Base-by-base conservation (phyloP, 148 eudicot genomes). In the Fagopyrum homotropicum region DNA sequence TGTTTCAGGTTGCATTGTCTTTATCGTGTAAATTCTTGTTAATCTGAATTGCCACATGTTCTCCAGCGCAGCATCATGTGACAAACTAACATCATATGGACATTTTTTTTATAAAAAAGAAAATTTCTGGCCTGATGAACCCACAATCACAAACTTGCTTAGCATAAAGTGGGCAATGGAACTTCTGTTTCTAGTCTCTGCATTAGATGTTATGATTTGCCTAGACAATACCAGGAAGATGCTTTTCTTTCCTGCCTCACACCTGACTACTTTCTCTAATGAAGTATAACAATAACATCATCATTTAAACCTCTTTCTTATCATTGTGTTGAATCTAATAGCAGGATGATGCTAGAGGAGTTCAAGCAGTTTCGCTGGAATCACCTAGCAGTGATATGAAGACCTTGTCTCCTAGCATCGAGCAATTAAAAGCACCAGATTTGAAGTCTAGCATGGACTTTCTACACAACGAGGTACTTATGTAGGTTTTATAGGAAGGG, bases 371-470 rank as follows among this genome's bases (percentile, higher is more conserved):
- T 66, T 47, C 81, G 47, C 82, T 78, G 64, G 45, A 80, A 72
- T 73, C 73, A 71, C 55, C 76, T 73, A 69, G 63, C 72, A 79
- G 79, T 48, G 83, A 81, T 69, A 79, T 72, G 9, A 79, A 74
- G 71, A 80, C 83, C 45, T 47, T 77, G 69, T 68, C 86, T 71
- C 78, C 82, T 78, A 75, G 66, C 45, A 59, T 79, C 49, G 82
- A 84, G 66, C 86, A 82, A 79, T 78, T 85, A 45, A 83, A 82
- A 78, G 79, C 86, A 17, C 79, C 80, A 77, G 82, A 75, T 56
- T 79, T 95, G 79, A 84, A 73, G 81, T 92, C 92, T 69, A 86
- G 89, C 88, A 88, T 95, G 84, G 91, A 92, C 72, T 88, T 87
- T 56, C 78, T 95, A 73, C 92, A 88, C 8, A 86, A 89, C 80